Evolutionary conservation across 2,329 filamentous ascomycete genomes (phyloP).

Genomic region (Camillea tinctor): DNA sequence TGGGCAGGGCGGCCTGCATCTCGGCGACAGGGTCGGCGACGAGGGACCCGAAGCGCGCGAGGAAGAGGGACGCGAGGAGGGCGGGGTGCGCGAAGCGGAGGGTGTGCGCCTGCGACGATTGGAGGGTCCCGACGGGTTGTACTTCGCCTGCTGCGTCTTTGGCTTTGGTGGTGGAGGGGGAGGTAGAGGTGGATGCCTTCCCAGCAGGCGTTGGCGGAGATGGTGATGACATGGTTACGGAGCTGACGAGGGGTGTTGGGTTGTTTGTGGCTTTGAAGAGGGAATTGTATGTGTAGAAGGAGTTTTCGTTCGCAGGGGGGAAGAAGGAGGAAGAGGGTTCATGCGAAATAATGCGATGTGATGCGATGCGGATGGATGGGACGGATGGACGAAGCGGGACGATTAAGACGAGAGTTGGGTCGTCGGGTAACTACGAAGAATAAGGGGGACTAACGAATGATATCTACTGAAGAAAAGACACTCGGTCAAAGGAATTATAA

Average conservation of each 20-base stretch:
- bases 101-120: conserved; percentile 40
- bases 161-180: conserved; percentile 27
- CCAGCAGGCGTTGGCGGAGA: conserved; percentile 21
- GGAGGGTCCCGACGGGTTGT: conserved; percentile 38
- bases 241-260: conserved; percentile 35
- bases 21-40: conserved; percentile 68
- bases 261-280: not conserved
- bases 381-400: no score
- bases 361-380: no score
- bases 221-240: conserved; percentile 37
- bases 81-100: conserved; percentile 68
- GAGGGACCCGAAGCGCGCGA: conserved; percentile 62
- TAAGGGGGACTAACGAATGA: no score
- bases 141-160: conserved; percentile 31
- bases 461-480: no score
- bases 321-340: not conserved
- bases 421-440: no score
- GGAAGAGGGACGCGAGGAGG: conserved; percentile 64
- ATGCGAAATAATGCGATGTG: no score
- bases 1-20: conserved; percentile 59
- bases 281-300: conserved; percentile 2
- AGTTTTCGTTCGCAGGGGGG: not conserved
- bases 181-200: conserved; percentile 27
- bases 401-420: no score
- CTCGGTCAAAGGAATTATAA: no score